Evolutionary conservation across 345 rosid species (phyloP).

Genomic region (Boechera divaricarpa): DNA sequence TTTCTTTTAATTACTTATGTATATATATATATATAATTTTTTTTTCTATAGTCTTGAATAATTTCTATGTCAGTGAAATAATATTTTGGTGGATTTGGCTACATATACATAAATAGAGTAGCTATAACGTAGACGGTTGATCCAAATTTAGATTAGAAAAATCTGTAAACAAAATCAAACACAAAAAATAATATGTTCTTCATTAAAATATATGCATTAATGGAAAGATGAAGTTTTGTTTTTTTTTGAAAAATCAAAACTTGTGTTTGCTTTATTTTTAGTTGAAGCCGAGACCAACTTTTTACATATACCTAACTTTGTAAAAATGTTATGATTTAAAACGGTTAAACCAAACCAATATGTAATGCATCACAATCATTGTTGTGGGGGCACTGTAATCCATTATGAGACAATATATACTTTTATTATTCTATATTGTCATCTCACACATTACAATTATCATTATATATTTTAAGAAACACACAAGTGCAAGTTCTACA

Average conservation of each 20-base stretch:
- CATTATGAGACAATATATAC: conserved; percentile 26
- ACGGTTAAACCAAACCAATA: conserved; percentile 21
- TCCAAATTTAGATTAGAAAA: neutral
- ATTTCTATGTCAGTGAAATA: conserved; percentile 26
- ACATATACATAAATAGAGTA: conserved; percentile 21
- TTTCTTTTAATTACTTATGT: neutral
- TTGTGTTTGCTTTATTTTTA: conserved; percentile 1
- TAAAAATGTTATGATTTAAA: conserved; percentile 20
- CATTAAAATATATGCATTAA: neutral
- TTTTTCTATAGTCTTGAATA: conserved; percentile 1
- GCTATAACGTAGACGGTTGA: conserved; percentile 5
- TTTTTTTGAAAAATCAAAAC: neutral
- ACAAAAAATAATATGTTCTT: neutral
- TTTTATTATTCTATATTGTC: conserved; percentile 24
- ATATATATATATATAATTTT: conserved; percentile 1
- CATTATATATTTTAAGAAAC: neutral
- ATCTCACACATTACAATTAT: neutral
- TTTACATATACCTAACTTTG: conserved; percentile 41
- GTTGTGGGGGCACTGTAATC: conserved; percentile 30
- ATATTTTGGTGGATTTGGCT: conserved; percentile 8
- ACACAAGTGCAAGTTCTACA: conserved; percentile 8
- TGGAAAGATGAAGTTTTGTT: neutral
- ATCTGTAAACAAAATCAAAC: neutral
- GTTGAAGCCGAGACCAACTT: conserved; percentile 28
- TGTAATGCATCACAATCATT: conserved; percentile 37